phyloP scores from a whole-genome alignment of 139 green algal genomes.

The Ettlia oleoabundans region DNA sequence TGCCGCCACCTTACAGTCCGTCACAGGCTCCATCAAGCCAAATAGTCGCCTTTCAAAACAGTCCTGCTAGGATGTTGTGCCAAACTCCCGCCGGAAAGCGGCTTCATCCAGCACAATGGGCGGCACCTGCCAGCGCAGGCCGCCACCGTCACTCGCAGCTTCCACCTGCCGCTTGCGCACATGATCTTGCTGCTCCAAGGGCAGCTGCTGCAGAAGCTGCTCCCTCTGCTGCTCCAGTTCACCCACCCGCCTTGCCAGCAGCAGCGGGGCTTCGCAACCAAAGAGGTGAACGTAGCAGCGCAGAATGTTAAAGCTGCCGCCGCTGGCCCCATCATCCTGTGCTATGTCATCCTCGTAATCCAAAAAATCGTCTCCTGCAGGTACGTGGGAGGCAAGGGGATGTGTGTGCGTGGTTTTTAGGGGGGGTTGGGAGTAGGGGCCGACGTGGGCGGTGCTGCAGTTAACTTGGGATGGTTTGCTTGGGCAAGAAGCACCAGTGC shows the following conservation, averaged over 20 bases:
- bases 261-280: conserved; percentile 43
- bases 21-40: too few relatives aligned
- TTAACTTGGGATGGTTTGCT: too few relatives aligned
- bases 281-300: conserved; percentile 62
- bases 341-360: conserved; percentile 84
- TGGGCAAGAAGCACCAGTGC: too few relatives aligned
- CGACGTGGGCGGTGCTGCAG: too few relatives aligned
- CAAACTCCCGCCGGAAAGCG: conserved; percentile 31
- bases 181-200: conserved; percentile 19
- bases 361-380: conserved; percentile 70
- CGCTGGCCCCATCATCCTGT: conserved; percentile 53
- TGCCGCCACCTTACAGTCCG: too few relatives aligned
- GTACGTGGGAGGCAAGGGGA: neutral
- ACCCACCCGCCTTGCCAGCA: conserved; percentile 41
- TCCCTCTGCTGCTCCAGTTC: conserved; percentile 40
- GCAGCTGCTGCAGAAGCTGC: conserved; percentile 53
- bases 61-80: neutral
- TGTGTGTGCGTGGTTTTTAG: too few relatives aligned
- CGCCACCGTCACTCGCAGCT: conserved; percentile 39
- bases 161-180: conserved; percentile 50
- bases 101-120: conserved; percentile 59
- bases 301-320: conserved; percentile 70
- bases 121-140: conserved; percentile 62
- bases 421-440: too few relatives aligned
- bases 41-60: too few relatives aligned